Evolutionary conservation across 192 early-diverging fungal species (phyloP), one percentile per base, ranked within the genome.

Genomic region (Coemansia sp.): DNA sequence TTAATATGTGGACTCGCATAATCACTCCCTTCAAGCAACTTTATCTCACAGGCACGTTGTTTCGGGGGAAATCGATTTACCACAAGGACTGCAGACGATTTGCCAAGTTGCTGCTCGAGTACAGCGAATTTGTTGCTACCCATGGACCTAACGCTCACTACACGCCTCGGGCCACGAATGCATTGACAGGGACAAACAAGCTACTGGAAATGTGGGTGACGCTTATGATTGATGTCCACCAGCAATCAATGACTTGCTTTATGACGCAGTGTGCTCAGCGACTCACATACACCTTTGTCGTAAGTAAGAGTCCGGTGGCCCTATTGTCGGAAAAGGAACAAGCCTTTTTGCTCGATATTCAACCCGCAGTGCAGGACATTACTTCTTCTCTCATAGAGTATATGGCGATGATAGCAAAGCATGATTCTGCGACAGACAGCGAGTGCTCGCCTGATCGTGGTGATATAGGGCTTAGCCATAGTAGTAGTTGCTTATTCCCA

Each of bases 1-100:
- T 70, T 32, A 76, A 76, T 46, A 76, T 76, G 74, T 70, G 67
- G 68, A 76, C 74, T 0, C 64, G 74, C 3, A 64, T 57, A 17
- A 70, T 76, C 14, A 38, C 59, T 0, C 74, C 74, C 2, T 70
- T 76, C 60, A 40, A 60, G 19, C 49, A 60, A 7, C 39, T 70
- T 11, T 62, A 45, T 22, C 19, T 51, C 9, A 32, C 51, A 0
- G 74, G 67, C 27, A 17, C 35, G 12, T 56, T 70, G 7, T 76
- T 76, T 46, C 60, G 60, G 24, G 68, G 68, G 27, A 76, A 76
- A 35, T 40, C 68, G 0, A 49, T 66, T 0, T 70, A 67, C 53
- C 64, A 70, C 43, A 70, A 70, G 46, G 67, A 76, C 22, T 64
- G 60, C 45, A 76, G 70, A 64, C 68, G 74, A 2, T 76, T 76